Conservation (phyloP, 2,329 filamentous ascomycete species). For the Coniochaeta hoffmannii region DNA sequence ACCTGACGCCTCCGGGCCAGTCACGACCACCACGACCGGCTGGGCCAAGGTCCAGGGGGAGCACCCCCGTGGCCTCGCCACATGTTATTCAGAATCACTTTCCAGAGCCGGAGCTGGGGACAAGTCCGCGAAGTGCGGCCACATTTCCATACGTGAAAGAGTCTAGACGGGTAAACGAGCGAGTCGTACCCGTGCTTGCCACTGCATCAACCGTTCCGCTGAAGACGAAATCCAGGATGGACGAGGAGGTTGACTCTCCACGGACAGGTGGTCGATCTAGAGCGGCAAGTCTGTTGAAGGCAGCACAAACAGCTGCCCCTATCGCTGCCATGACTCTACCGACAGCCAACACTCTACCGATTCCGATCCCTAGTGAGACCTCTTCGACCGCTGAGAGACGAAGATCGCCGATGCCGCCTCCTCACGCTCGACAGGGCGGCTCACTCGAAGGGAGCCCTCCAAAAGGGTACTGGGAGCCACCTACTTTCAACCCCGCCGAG, state of each 20-base stretch:
- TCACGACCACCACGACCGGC: constrained; percentile 6
- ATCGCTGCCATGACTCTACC: constrained; percentile 13
- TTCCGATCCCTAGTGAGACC: constrained; percentile 11
- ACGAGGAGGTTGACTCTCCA: neutral
- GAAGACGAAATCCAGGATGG: neutral
- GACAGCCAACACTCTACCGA: constrained; percentile 11
- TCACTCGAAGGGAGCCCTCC: constrained; percentile 16
- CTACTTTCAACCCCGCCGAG: constrained; percentile 32
- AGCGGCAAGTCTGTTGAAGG: constrained; percentile 3
- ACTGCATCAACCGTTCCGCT: neutral
- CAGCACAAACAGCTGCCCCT: constrained; percentile 7
- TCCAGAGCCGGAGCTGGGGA: constrained; percentile 6
- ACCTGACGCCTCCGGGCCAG: constrained; percentile 15
- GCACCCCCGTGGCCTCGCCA: constrained; percentile 26
- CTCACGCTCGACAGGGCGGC: constrained; percentile 14
- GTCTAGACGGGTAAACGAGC: neutral
- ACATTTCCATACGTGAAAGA: constrained; percentile 11
- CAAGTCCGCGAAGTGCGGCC: constrained; percentile 13
- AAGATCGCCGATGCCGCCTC: constrained; percentile 13
- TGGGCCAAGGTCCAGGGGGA: constrained; percentile 26
- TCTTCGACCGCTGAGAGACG: constrained; percentile 14
- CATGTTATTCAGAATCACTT: constrained; percentile 12
- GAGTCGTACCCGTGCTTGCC: neutral
- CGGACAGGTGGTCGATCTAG: neutral
- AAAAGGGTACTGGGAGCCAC: constrained; percentile 27